These are phyloP conservation scores for Colletotrichum sp. DNA, from an alignment of 2,329 filamentous ascomycete species.

Conservation along the genomic window DNA sequence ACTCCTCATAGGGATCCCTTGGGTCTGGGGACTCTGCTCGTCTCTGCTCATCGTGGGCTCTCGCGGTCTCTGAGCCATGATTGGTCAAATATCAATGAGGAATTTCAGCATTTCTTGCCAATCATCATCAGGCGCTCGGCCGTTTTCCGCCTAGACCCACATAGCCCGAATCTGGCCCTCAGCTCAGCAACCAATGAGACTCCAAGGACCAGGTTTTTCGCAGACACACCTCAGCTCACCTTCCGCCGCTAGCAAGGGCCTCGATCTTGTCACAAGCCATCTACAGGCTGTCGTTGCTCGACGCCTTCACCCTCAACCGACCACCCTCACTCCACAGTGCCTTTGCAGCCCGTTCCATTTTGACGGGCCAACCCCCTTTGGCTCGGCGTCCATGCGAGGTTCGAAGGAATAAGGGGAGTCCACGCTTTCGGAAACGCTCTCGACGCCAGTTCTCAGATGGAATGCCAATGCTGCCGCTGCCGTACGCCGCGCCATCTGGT, in stretches of 20 bases:
- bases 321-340: constrained; percentile 1
- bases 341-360: constrained; percentile 8
- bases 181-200: constrained; percentile 33
- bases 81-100: constrained; percentile 6
- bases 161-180: constrained; percentile 18
- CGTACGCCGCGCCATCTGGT: constrained; percentile 14
- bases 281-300: constrained; percentile 35
- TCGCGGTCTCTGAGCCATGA: background rate
- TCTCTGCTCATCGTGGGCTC: constrained; percentile 7
- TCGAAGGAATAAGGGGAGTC: background rate
- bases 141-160: constrained; percentile 6
- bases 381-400: constrained; percentile 11
- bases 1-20: background rate
- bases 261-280: constrained; percentile 30
- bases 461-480: background rate
- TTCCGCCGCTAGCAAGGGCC: constrained; percentile 29
- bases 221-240: constrained; percentile 38
- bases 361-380: background rate
- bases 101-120: constrained; percentile 18
- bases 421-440: constrained; percentile 8
- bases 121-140: constrained; percentile 2
- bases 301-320: constrained; percentile 32
- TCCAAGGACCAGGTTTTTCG: constrained; percentile 30
- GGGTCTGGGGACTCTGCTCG: background rate
- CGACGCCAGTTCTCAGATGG: background rate